phyloP scores from a whole-genome alignment of 2,329 filamentous ascomycete genomes.

The Aspergillus latus region DNA sequence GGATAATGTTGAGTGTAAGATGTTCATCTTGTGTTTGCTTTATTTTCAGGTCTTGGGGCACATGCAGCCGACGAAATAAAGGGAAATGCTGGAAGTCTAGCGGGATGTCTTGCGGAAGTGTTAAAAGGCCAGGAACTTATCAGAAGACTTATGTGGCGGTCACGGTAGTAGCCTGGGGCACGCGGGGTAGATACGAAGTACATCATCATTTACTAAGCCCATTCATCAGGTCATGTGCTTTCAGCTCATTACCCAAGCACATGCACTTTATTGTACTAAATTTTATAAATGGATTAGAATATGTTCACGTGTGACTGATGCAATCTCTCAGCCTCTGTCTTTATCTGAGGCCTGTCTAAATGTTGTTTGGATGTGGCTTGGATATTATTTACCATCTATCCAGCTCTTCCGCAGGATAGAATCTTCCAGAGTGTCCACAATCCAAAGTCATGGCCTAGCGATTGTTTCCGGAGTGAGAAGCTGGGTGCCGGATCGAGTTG shows the following conservation, averaged over 20 bases:
- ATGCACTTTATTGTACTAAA: neutral
- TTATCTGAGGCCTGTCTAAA: neutral
- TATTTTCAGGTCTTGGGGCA: neutral
- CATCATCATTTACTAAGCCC: conserved; percentile 10
- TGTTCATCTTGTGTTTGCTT: conserved; percentile 60
- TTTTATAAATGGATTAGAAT: neutral
- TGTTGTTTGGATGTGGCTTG: neutral
- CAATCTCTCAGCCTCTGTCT: neutral
- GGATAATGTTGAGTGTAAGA: conserved; percentile 89
- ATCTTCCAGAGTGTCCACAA: neutral
- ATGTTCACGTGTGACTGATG: neutral
- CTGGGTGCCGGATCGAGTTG: neutral
- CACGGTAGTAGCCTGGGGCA: conserved; percentile 14
- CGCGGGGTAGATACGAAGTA: conserved; percentile 15
- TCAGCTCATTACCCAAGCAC: conserved; percentile 16
- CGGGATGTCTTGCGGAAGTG: neutral
- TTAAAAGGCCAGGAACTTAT: conserved; percentile 11
- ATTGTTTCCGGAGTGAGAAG: neutral
- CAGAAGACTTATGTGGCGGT: conserved; percentile 18
- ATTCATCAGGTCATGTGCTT: conserved; percentile 18
- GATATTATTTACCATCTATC: neutral
- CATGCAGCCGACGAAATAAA: neutral
- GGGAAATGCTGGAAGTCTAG: neutral
- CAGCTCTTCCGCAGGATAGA: neutral
- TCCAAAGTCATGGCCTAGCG: neutral